These are phyloP conservation scores for Termitomyces sp. DNA, from an alignment of 768 basidiomycete species.

Conservation along the genomic window DNA sequence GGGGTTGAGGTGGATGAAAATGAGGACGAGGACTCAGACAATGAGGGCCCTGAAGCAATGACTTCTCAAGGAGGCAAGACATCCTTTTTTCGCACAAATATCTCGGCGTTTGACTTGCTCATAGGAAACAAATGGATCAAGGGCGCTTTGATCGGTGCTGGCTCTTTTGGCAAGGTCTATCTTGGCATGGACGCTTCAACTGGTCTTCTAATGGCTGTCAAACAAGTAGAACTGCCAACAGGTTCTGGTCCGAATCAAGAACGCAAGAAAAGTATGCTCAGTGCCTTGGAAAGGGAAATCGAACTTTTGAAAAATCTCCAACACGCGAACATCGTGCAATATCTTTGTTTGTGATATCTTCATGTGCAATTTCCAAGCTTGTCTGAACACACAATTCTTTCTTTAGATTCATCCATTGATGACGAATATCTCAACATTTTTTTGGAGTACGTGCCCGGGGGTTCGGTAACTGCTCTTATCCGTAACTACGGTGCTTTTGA, in stretches of 20 bases:
- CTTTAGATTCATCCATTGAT: slow-evolving; percentile 87
- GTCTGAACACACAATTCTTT: not conserved
- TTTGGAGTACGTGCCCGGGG: slow-evolving; percentile 94
- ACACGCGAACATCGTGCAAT: slow-evolving; percentile 97
- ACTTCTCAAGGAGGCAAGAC: slow-evolving; percentile 51
- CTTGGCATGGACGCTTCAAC: slow-evolving; percentile 92
- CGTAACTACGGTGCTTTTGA: slow-evolving; percentile 94
- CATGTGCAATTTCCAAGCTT: not conserved
- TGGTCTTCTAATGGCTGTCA: slow-evolving; percentile 94
- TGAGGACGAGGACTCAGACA: slow-evolving; percentile 42
- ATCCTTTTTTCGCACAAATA: not conserved
- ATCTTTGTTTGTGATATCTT: slow-evolving; percentile 67
- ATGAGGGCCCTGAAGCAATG: slow-evolving; percentile 44
- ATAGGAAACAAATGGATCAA: slow-evolving; percentile 94
- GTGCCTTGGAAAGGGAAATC: slow-evolving; percentile 89
- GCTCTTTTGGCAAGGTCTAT: slow-evolving; percentile 94
- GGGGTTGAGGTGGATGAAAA: slow-evolving; percentile 46
- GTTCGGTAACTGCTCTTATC: slow-evolving; percentile 86
- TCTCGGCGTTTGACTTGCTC: slow-evolving; percentile 11
- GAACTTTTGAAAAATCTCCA: slow-evolving; percentile 89
- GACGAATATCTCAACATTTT: slow-evolving; percentile 93
- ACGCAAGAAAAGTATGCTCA: slow-evolving; percentile 91
- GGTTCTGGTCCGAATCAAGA: slow-evolving; percentile 86
- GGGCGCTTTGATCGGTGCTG: slow-evolving; percentile 91
- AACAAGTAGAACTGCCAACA: slow-evolving; percentile 91